Evolutionary conservation across 208 protist species (phyloP).

Genomic region (Acanthamoeba healyi): DNA sequence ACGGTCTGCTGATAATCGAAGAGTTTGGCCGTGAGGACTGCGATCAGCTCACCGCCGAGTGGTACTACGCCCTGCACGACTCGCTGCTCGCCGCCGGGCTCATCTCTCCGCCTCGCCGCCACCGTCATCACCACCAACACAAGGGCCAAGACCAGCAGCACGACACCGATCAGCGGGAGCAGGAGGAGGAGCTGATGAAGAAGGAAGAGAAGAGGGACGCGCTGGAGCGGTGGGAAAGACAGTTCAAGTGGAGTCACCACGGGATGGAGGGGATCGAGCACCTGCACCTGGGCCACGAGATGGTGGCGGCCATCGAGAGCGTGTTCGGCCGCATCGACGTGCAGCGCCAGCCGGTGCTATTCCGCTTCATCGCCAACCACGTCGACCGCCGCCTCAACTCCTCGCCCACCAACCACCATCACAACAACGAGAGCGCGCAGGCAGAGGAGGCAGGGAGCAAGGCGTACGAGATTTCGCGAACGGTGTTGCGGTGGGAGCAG

Average conservation of each 20-base stretch:
- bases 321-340: slow-evolving; percentile 23
- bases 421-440: not conserved
- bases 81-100: not conserved
- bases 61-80: slow-evolving; percentile 56
- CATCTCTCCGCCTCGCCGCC: not conserved
- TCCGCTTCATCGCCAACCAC: slow-evolving; percentile 66
- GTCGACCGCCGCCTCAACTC: not conserved
- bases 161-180: not conserved
- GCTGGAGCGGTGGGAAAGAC: not conserved
- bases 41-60: slow-evolving; percentile 1
- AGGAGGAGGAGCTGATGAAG: not conserved
- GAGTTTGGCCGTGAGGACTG: slow-evolving; percentile 50
- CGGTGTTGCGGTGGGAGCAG: slow-evolving; percentile 2
- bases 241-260: slow-evolving; percentile 52
- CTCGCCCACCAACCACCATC: not conserved
- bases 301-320: slow-evolving; percentile 45
- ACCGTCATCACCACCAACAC: not conserved
- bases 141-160: not conserved
- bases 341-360: not conserved
- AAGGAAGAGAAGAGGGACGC: not conserved
- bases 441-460: not conserved
- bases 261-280: slow-evolving; percentile 27
- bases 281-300: slow-evolving; percentile 50
- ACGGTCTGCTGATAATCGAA: not conserved
- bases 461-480: slow-evolving; percentile 2